A percentile compares a stretch with the other conserved stretches of the same genome.
Evolutionary conservation across 2,329 filamentous ascomycete genomes (phyloP).

Genomic region (Stagonosporopsis chrysanthemi): DNA sequence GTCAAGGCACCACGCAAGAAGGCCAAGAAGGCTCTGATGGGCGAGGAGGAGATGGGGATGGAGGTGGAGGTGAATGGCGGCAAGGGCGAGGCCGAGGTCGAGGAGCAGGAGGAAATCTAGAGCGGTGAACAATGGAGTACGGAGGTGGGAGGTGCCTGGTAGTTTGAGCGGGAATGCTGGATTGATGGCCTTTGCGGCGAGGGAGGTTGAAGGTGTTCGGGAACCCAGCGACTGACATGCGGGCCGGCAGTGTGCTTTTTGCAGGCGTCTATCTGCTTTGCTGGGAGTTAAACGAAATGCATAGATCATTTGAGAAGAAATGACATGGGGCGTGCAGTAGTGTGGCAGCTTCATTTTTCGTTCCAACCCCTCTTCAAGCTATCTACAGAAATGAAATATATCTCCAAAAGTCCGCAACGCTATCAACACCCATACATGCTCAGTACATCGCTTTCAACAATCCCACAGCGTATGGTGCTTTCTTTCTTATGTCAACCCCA

Average conservation of each 20-base stretch:
- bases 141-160: no score
- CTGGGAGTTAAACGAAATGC: no score
- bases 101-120: not conserved
- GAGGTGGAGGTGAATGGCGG: not conserved
- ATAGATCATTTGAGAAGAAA: no score
- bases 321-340: no score
- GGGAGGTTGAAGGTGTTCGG: no score
- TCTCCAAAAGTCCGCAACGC: not conserved
- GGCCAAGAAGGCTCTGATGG: not conserved
- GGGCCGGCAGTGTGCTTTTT: no score
- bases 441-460: not conserved
- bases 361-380: not conserved
- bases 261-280: no score
- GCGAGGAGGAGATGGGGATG: not conserved
- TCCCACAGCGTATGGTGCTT: not conserved
- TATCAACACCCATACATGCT: slow-evolving; percentile 12
- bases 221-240: no score
- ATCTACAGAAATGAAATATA: slow-evolving; percentile 19
- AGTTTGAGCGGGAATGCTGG: no score
- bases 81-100: not conserved
- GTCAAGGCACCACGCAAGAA: not conserved
- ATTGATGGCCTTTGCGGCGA: no score
- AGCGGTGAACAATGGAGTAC: no score
- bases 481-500: slow-evolving; percentile 5
- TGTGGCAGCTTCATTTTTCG: not conserved